Conservation (phyloP, 192 early-diverging fungal species). For the Coemansia sp. region DNA sequence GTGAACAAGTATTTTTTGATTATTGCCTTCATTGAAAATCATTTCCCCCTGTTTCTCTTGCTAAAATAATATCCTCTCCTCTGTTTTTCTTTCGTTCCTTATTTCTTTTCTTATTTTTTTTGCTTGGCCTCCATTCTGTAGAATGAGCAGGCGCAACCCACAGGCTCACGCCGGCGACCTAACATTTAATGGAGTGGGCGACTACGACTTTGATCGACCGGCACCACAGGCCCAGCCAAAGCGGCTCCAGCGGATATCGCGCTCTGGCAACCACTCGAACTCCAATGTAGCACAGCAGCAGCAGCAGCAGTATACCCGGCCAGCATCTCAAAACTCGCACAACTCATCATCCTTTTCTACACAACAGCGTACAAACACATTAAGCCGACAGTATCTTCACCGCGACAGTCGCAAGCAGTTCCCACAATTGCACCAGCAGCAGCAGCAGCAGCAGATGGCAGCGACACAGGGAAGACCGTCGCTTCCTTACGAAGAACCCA, state of each 20-base stretch:
- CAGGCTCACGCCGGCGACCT: constrained; percentile 16
- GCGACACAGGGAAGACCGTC: constrained; percentile 9
- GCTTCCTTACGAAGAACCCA: constrained; percentile 13
- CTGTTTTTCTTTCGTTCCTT: neutral
- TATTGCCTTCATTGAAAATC: neutral
- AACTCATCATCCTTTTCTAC: neutral
- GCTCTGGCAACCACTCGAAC: constrained; percentile 12
- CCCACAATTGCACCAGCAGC: constrained; percentile 12
- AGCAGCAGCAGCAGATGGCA: constrained; percentile 22
- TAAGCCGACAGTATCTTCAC: constrained; percentile 1
- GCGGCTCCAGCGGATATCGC: constrained; percentile 42
- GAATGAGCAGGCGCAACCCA: constrained; percentile 37
- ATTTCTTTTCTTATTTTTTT: constrained; percentile 5
- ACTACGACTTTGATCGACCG: constrained; percentile 38
- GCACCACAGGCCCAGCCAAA: constrained; percentile 36
- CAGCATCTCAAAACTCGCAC: neutral
- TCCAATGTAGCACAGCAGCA: constrained; percentile 4
- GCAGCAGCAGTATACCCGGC: neutral
- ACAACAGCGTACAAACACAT: constrained; percentile 9
- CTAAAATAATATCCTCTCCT: neutral
- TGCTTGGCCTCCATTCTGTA: neutral
- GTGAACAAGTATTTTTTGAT: neutral
- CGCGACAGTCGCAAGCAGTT: constrained; percentile 14
- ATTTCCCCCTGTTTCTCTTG: neutral
- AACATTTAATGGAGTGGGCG: constrained; percentile 18